Evolutionary conservation across 192 early-diverging fungal species (phyloP).

Genomic region (Gigaspora rosea): DNA sequence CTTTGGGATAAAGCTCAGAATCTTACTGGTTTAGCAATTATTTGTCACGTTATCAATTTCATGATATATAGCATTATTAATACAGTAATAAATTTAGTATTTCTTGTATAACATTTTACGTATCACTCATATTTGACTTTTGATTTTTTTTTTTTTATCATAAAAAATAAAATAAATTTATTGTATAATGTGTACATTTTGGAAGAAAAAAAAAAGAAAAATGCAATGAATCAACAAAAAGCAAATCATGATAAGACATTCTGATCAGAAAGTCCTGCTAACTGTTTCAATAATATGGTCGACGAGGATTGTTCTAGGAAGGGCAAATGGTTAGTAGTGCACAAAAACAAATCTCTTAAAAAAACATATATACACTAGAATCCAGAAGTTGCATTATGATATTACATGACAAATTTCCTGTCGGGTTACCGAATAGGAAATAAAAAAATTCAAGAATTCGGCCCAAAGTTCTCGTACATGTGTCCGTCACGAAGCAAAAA

Average conservation of each 20-base stretch:
- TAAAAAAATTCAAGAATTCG: neutral
- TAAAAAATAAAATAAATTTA: slow-evolving; percentile 11
- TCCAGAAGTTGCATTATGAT: neutral
- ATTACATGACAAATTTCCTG: neutral
- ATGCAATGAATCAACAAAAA: neutral
- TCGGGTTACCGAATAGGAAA: neutral
- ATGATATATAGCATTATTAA: no score
- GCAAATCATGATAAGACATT: neutral
- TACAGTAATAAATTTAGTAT: no score
- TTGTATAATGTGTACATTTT: neutral
- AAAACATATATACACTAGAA: slow-evolving; percentile 1
- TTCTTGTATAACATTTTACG: no score
- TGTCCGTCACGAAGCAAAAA: neutral
- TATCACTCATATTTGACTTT: no score
- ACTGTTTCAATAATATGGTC: slow-evolving; percentile 40
- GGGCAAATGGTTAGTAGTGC: slow-evolving; percentile 36
- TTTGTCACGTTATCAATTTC: no score
- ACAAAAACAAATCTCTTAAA: slow-evolving; percentile 5
- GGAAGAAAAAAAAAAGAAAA: slow-evolving; percentile 20
- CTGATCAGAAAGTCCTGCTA: neutral
- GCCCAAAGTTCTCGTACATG: neutral
- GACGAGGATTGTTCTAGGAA: slow-evolving; percentile 40
- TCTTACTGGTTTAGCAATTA: no score
- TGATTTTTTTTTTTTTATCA: neutral
- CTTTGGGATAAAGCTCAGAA: no score